These are phyloP conservation scores for Arthrobotrys sinensis DNA, from an alignment of 2,329 filamentous ascomycete species.

Conservation along the genomic window DNA sequence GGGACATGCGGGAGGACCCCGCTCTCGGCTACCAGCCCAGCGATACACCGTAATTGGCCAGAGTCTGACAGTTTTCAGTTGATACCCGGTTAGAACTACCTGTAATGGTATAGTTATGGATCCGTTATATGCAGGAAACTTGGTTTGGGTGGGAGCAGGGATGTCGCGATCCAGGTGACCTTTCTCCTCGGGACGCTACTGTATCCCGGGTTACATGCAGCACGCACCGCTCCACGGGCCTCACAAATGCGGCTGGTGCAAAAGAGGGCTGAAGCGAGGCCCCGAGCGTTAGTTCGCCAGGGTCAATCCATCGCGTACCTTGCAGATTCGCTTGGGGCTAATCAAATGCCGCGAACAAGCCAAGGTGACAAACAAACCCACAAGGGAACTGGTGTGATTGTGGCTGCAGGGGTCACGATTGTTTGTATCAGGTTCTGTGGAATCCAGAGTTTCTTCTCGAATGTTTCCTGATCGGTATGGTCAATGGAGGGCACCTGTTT, in stretches of 20 bases:
- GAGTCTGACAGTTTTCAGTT: conserved; percentile 41
- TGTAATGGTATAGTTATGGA: conserved; percentile 25
- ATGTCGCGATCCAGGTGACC: conserved; percentile 19
- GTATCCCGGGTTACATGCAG: conserved; percentile 17
- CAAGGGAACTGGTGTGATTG: conserved; percentile 16
- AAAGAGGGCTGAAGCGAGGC: conserved; percentile 46
- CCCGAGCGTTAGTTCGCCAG: conserved; percentile 30
- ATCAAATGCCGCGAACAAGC: conserved; percentile 33
- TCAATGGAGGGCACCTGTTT: conserved; percentile 20
- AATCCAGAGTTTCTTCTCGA: conserved; percentile 48
- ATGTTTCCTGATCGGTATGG: conserved; percentile 47
- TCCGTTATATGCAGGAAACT: conserved; percentile 38
- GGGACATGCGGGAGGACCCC: conserved; percentile 59
- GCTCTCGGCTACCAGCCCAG: conserved; percentile 39
- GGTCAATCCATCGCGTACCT: conserved; percentile 48
- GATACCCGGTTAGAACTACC: conserved; percentile 45
- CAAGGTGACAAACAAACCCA: conserved; percentile 22
- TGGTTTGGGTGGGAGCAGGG: conserved; percentile 32
- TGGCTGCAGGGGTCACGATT: conserved; percentile 48
- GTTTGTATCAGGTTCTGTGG: conserved; percentile 53
- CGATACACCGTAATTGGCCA: conserved; percentile 37
- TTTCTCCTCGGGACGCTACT: conserved; percentile 30
- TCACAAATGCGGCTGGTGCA: conserved; percentile 50
- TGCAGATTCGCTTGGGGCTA: conserved; percentile 58
- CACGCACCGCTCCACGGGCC: conserved; percentile 21